These are phyloP conservation scores for Sordariomycetes sp. DNA, from an alignment of 2,329 filamentous ascomycete species.

Conservation along the genomic window DNA sequence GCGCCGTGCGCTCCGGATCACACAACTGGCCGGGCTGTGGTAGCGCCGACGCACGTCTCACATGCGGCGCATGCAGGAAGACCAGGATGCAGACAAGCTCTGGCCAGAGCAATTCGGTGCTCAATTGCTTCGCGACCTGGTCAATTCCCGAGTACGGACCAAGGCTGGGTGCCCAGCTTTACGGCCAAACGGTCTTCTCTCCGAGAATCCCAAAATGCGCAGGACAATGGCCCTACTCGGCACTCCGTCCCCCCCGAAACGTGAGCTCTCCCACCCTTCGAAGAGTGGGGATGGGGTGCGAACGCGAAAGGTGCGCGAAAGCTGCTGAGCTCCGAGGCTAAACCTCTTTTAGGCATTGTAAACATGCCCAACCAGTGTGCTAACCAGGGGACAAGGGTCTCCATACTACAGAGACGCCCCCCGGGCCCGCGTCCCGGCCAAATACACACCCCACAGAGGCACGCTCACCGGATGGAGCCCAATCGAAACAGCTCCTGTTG, in stretches of 20 bases:
- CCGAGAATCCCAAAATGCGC: no score
- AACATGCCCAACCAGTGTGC: neutral
- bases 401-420: neutral
- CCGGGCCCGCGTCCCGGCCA: neutral
- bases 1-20: neutral
- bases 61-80: neutral
- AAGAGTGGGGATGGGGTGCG: neutral
- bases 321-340: neutral
- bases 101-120: neutral
- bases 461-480: neutral
- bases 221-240: neutral
- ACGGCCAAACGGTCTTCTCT: neutral
- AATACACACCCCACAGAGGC: neutral
- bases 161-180: neutral
- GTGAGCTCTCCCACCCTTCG: neutral
- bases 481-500: neutral
- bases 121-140: neutral
- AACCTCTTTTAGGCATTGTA: neutral
- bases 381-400: neutral
- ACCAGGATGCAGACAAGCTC: neutral
- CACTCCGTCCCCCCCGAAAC: neutral
- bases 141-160: no score
- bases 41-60: neutral
- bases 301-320: neutral
- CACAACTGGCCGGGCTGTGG: neutral